Base-by-base conservation (phyloP, 805 yeast genomes). In the Starmerella apicola region DNA sequence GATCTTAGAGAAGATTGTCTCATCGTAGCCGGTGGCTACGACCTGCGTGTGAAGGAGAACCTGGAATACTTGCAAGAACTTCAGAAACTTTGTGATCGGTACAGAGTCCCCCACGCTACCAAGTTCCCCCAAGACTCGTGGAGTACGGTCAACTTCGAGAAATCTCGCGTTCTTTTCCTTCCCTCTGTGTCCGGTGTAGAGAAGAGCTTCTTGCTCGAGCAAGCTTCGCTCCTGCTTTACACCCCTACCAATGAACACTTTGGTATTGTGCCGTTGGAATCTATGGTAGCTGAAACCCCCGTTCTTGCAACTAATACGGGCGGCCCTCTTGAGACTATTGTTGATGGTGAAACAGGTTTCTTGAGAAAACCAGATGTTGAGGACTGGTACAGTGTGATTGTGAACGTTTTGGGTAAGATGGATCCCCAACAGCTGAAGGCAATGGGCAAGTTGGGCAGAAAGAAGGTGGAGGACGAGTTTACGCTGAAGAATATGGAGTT, bases 181-280 rank as follows among this genome's bases (percentile, higher is more conserved):
- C 94, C 95, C 0, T 83, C 95, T 0, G 72, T 88, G 7, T 69
- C 81, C 30, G 67, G 84, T 1, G 56, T 68, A 2, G 56, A 81
- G 43, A 83, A 84, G 59, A 76, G 67, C 55, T 63, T 69, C 2
- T 66, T 91, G 21, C 62, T 91, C 25, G 57, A 68, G 28, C 59
- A 64, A 8, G 67, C 86, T 2, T 68, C 70, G 34, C 50, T 81
- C 41, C 65, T 91, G 18, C 61, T 86, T 33, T 91, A 91, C 56
- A 91, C 99, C 0, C 98, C 99, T 3, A 68, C 81, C 0, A 71
- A 71, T 51, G 98, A 91, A 59, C 99, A 91, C 62, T 91, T 91
- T 56, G 99, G 99, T 12, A 91, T 91, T 48, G 99, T 91, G 8
- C 99, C 99, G 1, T 67, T 91, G 13, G 98, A 91, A 57, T 86